These are phyloP conservation scores for Ampelocalamus luodianensis DNA, from an alignment of 176 grass and related monocot species.

Conservation along the genomic window DNA sequence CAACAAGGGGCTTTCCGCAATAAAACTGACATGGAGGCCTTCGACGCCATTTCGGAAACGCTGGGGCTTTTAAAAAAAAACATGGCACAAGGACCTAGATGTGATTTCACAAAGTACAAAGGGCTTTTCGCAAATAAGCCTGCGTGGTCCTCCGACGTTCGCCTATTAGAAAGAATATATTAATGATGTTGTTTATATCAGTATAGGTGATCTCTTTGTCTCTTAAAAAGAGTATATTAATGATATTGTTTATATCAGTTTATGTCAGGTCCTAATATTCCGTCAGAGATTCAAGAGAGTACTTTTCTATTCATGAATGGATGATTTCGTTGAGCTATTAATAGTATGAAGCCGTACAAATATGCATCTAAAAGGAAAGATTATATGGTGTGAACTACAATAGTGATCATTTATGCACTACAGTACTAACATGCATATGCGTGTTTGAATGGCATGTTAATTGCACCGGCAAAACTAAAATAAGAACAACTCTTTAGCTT, in stretches of 20 bases:
- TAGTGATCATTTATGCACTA: neutral
- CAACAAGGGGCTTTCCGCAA: no score
- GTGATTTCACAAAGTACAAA: no score
- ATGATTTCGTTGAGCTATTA: slow-evolving; percentile 34
- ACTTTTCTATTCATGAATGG: neutral
- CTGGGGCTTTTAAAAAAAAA: no score
- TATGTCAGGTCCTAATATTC: neutral
- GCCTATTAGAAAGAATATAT: neutral
- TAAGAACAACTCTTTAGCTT: neutral
- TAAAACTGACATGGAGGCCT: no score
- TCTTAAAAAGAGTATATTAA: neutral
- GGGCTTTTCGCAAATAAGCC: no score
- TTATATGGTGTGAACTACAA: neutral
- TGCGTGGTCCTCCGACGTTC: no score
- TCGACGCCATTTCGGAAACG: no score
- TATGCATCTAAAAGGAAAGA: slow-evolving; percentile 25
- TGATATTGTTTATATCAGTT: neutral
- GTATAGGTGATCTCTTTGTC: neutral
- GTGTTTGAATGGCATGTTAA: neutral
- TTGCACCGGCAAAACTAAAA: neutral
- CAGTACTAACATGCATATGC: neutral
- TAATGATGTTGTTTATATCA: neutral
- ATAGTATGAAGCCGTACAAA: slow-evolving; percentile 25
- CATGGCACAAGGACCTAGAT: no score
- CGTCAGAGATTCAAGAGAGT: neutral